phyloP scores from a whole-genome alignment of 2,329 filamentous ascomycete species.

The Trichoderma lentiforme region DNA sequence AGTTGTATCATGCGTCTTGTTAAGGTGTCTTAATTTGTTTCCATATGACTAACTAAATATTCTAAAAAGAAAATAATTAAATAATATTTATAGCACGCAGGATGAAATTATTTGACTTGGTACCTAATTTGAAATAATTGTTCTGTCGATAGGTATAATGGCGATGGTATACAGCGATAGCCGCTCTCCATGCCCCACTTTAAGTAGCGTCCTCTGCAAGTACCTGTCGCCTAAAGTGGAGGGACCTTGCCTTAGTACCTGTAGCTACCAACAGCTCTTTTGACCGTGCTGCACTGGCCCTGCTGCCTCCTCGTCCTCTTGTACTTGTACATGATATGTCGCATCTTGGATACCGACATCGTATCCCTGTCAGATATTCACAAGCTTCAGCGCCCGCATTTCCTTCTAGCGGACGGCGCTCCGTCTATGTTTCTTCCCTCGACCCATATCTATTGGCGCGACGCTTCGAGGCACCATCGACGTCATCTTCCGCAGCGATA shows the following conservation, averaged over 20 bases:
- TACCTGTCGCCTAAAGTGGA: too few relatives aligned
- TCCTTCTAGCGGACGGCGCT: background rate
- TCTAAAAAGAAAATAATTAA: too few relatives aligned
- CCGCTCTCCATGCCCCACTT: background rate
- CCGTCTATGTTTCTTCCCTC: background rate
- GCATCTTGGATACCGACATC: slow-evolving; percentile 1
- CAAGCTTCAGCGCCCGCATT: background rate
- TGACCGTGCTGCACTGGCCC: background rate
- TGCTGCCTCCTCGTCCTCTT: background rate
- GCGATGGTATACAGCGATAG: too few relatives aligned
- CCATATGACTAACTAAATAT: too few relatives aligned
- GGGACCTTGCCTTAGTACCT: background rate
- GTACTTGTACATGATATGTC: background rate
- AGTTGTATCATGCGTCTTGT: too few relatives aligned
- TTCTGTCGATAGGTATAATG: too few relatives aligned
- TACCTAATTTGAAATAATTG: too few relatives aligned
- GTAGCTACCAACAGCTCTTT: background rate
- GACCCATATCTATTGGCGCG: background rate
- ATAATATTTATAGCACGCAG: too few relatives aligned
- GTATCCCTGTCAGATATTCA: background rate
- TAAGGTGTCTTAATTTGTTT: too few relatives aligned
- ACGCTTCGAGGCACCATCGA: background rate
- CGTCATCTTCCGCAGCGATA: slow-evolving; percentile 1
- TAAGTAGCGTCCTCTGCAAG: background rate
- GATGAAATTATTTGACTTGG: too few relatives aligned